Base-by-base conservation (phyloP, 1,284 basidiomycete genomes). In the Inonotus hispidus region DNA sequence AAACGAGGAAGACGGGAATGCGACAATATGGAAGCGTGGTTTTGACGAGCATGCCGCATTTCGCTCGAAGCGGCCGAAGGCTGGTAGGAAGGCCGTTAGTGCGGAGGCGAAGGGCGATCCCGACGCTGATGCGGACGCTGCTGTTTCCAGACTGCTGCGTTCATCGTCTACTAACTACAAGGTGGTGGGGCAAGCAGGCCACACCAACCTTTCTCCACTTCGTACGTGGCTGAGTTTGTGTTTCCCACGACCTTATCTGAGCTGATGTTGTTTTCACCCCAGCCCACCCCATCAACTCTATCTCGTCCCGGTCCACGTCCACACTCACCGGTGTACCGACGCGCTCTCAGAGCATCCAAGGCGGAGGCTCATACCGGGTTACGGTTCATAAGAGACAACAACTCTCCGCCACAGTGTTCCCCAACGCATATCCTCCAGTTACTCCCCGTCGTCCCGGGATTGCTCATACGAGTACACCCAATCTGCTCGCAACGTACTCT, bases 201-300 rank as follows among this genome's bases (percentile, higher is more conserved):
- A 83, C 67, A 68, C 75, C 25, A 75, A 78, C 45, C 70, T 89
- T 10, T 83, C 87, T 21, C 86, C 86, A 60, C 71, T 90, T 64
- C 86, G 89, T 91, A 69, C 75, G 88, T 78, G 16, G 11, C 10
- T 14, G 37, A 37, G 5, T 49, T 25, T 53, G 29, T 58, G n/a
- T 58, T 19, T 56, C 25, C 50, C 14, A 47, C 3, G 55, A 14
- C 10, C 23, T 39, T 56, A 35, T 45, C 35, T 56, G 25, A 46
- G 27, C 29, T 19, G 23, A 25, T 56, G 25, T 25, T 38, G 23
- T 25, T 7, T 56, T 56, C 53, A 47, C 32, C 53, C 6, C 63
- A 90, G 87, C 89, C 1, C 84, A 88, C 66, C 86, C 87, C 5
- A 83, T 86, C 41, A 82, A 89, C 64, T 73, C 77, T 41, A 74